phyloP scores from a whole-genome alignment of 179 eudicot genomes.

The Nepenthes alata region DNA sequence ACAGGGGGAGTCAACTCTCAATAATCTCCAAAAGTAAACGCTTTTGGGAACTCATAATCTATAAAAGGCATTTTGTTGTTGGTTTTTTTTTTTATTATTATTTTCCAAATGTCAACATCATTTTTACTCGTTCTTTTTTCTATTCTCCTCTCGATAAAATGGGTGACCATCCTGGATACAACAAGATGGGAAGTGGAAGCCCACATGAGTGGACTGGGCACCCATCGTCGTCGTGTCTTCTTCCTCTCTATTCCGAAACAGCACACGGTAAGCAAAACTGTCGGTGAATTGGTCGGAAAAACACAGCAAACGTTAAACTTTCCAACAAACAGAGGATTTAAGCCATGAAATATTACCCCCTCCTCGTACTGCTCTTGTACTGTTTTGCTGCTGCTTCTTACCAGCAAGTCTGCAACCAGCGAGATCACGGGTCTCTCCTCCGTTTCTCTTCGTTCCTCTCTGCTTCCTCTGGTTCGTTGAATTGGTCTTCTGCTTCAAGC shows the following conservation, averaged over 20 bases:
- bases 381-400: slow-evolving; percentile 10
- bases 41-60: slow-evolving; percentile 14
- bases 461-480: slow-evolving; percentile 20
- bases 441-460: slow-evolving; percentile 21
- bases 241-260: slow-evolving; percentile 17
- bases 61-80: slow-evolving; percentile 10
- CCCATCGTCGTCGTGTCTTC: slow-evolving; percentile 26
- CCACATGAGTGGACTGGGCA: slow-evolving; percentile 35
- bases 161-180: slow-evolving; percentile 15
- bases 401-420: slow-evolving; percentile 32
- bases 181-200: slow-evolving; percentile 31
- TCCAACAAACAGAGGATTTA: neutral
- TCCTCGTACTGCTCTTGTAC: slow-evolving; percentile 25
- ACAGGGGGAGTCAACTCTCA: slow-evolving; percentile 25
- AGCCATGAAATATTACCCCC: slow-evolving; percentile 29
- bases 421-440: slow-evolving; percentile 41
- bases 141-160: slow-evolving; percentile 8
- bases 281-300: neutral
- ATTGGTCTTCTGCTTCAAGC: slow-evolving; percentile 41
- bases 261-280: slow-evolving; percentile 9
- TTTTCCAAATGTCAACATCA: slow-evolving; percentile 1
- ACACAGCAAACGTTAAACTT: slow-evolving; percentile 2
- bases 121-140: neutral
- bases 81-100: neutral
- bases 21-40: slow-evolving; percentile 32